Evolutionary conservation across 331 rosid genomes (phyloP).

Genomic region (Telfairia occidentalis): DNA sequence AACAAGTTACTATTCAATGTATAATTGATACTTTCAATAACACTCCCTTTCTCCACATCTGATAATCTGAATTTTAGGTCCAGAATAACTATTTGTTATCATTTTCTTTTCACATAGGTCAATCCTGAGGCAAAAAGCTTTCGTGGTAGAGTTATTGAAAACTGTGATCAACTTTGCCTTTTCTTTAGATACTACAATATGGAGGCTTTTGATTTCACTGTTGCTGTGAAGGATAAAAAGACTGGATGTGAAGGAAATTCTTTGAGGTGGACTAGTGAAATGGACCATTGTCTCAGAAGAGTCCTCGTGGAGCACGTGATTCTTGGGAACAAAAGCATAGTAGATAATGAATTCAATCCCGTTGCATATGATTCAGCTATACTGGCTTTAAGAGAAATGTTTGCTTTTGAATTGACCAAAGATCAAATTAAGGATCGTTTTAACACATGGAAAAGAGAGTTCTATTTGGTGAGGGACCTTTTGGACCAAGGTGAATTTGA

Average conservation of each 20-base stretch:
- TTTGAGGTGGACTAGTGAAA: conserved; percentile 43
- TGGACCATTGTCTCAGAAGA: conserved; percentile 36
- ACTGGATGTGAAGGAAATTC: conserved; percentile 26
- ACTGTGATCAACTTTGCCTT: conserved; percentile 36
- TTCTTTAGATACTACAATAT: conserved; percentile 28
- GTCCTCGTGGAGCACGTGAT: conserved; percentile 36
- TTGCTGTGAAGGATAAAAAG: conserved; percentile 21
- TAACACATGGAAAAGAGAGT: conserved; percentile 39
- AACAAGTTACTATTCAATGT: neutral
- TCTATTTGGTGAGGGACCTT: conserved; percentile 27
- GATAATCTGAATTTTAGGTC: neutral
- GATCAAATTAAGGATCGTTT: conserved; percentile 38
- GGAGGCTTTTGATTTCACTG: conserved; percentile 23
- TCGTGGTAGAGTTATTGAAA: conserved; percentile 32
- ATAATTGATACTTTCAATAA: neutral
- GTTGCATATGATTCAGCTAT: conserved; percentile 41
- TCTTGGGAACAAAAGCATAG: conserved; percentile 30
- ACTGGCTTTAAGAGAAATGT: conserved; percentile 26
- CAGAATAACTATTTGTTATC: neutral
- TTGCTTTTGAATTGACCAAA: conserved; percentile 33
- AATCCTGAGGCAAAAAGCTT: conserved; percentile 38
- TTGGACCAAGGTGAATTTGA: conserved; percentile 28
- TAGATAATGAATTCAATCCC: conserved; percentile 30
- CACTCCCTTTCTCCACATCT: neutral
- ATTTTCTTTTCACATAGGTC: conserved; percentile 18